Conservation (phyloP, 176 grass and related monocot genomes). For the Eragrostis curvula region DNA sequence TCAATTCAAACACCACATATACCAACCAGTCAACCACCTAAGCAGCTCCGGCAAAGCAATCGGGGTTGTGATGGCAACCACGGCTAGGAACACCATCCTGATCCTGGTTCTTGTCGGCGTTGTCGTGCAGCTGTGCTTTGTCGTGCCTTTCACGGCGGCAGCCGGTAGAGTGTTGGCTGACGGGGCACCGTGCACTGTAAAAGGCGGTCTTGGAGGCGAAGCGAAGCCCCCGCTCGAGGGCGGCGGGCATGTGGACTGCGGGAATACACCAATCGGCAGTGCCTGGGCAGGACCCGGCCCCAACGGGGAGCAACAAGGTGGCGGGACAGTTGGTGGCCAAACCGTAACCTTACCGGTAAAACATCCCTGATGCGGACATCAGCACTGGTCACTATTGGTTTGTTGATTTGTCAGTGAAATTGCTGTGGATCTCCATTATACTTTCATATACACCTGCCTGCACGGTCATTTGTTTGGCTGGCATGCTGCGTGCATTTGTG, state of each 20-base stretch:
- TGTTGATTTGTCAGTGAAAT: not conserved
- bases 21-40: not conserved
- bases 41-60: not conserved
- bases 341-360: not conserved
- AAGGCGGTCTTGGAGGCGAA: not conserved
- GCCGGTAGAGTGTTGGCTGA: not conserved
- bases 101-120: not conserved
- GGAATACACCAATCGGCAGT: not conserved
- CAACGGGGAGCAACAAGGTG: not conserved
- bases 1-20: not conserved
- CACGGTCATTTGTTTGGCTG: not conserved
- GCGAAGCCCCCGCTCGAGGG: too few species aligned
- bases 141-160: constrained; percentile 8
- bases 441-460: not conserved
- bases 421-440: not conserved
- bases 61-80: not conserved
- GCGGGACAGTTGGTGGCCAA: not conserved
- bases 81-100: constrained; percentile 1
- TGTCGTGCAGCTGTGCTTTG: not conserved
- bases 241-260: not conserved
- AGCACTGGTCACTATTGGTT: not conserved
- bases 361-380: not conserved
- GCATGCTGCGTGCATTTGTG: not conserved
- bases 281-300: too few species aligned
- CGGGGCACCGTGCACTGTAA: not conserved